Conservation (phyloP, 1,284 basidiomycete genomes). For the Cryptococcus sp. region DNA sequence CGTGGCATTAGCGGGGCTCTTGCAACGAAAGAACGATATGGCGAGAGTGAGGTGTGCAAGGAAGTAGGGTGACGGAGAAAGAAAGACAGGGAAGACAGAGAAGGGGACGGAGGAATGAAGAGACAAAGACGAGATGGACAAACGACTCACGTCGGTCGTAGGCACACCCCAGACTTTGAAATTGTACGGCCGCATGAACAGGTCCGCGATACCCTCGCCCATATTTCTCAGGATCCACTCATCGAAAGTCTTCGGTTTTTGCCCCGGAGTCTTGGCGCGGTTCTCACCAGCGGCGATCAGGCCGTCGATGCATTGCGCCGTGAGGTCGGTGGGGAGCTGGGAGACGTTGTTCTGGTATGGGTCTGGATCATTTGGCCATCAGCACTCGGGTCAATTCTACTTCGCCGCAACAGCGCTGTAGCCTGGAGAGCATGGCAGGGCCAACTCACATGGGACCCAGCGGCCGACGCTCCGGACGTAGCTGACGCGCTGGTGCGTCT, state of each 20-base stretch:
- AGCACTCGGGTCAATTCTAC: no score
- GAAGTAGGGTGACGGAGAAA: neutral
- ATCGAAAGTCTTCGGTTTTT: constrained; percentile 38
- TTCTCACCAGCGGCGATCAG: constrained; percentile 53
- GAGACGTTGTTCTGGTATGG: constrained; percentile 58
- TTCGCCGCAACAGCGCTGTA: neutral
- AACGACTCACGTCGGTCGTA: constrained; percentile 49
- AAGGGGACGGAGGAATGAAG: neutral
- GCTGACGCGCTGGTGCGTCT: constrained; percentile 58
- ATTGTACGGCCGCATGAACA: constrained; percentile 61
- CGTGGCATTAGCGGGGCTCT: neutral
- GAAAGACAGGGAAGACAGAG: neutral
- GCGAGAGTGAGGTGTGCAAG: no score
- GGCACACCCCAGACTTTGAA: constrained; percentile 61
- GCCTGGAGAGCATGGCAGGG: neutral
- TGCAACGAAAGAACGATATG: no score
- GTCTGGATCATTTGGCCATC: constrained; percentile 15
- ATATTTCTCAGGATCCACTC: constrained; percentile 59
- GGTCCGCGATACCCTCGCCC: constrained; percentile 57
- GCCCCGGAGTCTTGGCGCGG: constrained; percentile 27
- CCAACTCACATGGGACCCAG: constrained; percentile 57
- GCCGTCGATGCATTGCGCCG: constrained; percentile 58
- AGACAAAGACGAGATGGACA: neutral
- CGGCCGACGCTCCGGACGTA: constrained; percentile 56
- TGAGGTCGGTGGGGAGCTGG: constrained; percentile 56